Evolutionary conservation across 2,329 filamentous ascomycete species (phyloP).

Genomic region (Apiospora kogelbergensis): DNA sequence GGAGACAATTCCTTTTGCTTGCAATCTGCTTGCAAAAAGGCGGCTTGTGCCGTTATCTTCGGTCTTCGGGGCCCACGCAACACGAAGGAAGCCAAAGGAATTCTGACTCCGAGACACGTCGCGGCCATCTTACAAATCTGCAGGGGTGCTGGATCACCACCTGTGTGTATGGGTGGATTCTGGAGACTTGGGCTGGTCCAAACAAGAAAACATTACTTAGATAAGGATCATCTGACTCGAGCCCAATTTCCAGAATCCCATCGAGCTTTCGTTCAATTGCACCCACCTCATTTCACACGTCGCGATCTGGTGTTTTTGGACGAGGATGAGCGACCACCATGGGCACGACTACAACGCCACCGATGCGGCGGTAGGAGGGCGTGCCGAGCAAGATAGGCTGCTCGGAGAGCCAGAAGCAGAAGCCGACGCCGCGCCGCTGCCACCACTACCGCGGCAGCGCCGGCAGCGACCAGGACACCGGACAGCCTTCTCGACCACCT

Average conservation of each 20-base stretch:
- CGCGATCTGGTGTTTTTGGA: background rate
- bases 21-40: too few species aligned
- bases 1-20: background rate
- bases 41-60: background rate
- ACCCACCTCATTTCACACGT: background rate
- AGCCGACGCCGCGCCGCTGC: background rate
- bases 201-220: background rate
- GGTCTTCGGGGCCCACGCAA: background rate
- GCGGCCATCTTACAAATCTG: background rate
- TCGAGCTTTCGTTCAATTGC: background rate
- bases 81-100: background rate
- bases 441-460: slow-evolving; percentile 10
- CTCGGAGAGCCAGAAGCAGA: background rate
- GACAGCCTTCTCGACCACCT: slow-evolving; percentile 22
- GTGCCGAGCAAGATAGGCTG: background rate
- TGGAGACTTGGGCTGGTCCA: background rate
- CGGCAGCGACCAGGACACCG: slow-evolving; percentile 18
- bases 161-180: background rate
- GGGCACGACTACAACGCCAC: background rate
- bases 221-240: background rate
- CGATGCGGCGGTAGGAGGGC: background rate
- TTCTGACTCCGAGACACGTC: background rate
- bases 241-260: background rate
- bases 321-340: background rate
- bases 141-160: background rate